Evolutionary conservation across 129 eudicot species (phyloP).

Genomic region (Escallonia herrerae): DNA sequence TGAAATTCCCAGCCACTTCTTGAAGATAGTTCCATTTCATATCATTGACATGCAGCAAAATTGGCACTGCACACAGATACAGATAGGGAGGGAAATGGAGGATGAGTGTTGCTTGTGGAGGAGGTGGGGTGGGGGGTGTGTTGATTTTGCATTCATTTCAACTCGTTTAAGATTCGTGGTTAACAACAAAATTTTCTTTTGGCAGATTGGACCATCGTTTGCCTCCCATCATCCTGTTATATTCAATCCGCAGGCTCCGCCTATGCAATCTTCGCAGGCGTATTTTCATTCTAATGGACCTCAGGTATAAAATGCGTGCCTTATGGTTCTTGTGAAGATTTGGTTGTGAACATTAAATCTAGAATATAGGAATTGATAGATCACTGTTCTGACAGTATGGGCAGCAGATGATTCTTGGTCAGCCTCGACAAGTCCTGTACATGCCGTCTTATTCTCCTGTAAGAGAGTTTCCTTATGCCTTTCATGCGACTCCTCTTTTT

Average conservation of each 20-base stretch:
- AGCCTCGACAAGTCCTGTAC: slow-evolving; percentile 74
- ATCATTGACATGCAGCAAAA: too few relatives aligned
- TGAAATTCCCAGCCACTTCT: too few relatives aligned
- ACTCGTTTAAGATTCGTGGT: slow-evolving; percentile 1
- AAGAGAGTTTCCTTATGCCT: slow-evolving; percentile 19
- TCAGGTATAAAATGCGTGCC: slow-evolving; percentile 42
- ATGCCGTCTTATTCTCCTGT: slow-evolving; percentile 83
- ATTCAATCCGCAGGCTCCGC: slow-evolving; percentile 70
- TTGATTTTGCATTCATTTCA: neutral
- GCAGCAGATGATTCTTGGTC: slow-evolving; percentile 87
- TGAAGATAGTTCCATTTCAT: too few relatives aligned
- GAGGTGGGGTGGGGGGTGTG: neutral
- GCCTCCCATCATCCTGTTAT: slow-evolving; percentile 61
- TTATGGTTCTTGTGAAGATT: neutral
- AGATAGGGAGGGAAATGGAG: too few relatives aligned
- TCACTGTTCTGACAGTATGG: slow-evolving; percentile 45
- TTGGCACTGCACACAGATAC: too few relatives aligned
- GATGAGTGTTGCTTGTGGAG: too few relatives aligned
- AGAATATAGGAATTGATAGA: neutral
- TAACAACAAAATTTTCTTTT: slow-evolving; percentile 5
- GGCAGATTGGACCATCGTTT: slow-evolving; percentile 81
- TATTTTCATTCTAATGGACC: slow-evolving; percentile 78
- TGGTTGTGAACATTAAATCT: neutral
- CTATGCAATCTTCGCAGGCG: slow-evolving; percentile 53
- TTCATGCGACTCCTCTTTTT: neutral